Evolutionary conservation across 805 yeast species (phyloP), one percentile per base, ranked within the genome.

Genomic region (Metschnikowia picachoensis): DNA sequence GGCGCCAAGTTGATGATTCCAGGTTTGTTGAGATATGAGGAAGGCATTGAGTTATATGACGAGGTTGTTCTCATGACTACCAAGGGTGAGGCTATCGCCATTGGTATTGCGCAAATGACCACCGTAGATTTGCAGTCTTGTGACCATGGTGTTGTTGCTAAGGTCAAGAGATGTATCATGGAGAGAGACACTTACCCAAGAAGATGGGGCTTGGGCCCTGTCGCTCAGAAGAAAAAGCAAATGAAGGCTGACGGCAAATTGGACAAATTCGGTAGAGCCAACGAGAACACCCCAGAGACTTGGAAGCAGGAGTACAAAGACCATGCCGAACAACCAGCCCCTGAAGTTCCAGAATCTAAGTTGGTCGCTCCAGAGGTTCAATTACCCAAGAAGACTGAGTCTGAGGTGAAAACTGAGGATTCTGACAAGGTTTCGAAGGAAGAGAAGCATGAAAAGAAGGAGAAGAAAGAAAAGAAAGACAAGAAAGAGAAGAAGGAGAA

Each of bases 1-100:
- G 99, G 99, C 70, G 99, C 99, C 57, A 92, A 94, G 73, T 80
- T 92, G 61, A 92, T 94, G 99, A 90, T 94, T 65, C 99, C 99
- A 53, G 99, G 99, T 76, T 76, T 92, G 63, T 79, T 94, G 65
- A 87, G 99, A 74, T 92, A 94, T 68, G 99, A 92, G 76, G 95
- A 89, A 62, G 97, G 97, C 55, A 92, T 92, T 60, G 99, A 92
- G 73, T 78, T 92, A 60, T 89, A 92, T 65, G 98, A 92, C 66
- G 99, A 92, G 77, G 97, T 92, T 62, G 99, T 92, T 41, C 80
- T 92, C 61, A 94, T 92, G 77, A 94, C 99, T 59, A 92, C 99
- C 53, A 92, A 92, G 80, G 99, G 99, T 79, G 99, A 92, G 77
- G 99, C 97, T 49, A 90, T 92, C 70, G 99, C 99, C 48, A 84